A percentile compares a stretch with the other conserved stretches of the same genome.
phyloP scores from a whole-genome alignment of 78 protist genomes.

The Dictyostelium discoideum region dicty_2.7 NC_007089.4:6020001-6020500 shows the following conservation, averaged over 20 bases:
- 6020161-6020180: slow-evolving; percentile 64
- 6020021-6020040: slow-evolving; percentile 67
- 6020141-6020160: slow-evolving; percentile 45
- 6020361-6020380: neutral
- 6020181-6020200: slow-evolving; percentile 51
- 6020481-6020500: slow-evolving; percentile 6
- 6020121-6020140: slow-evolving; percentile 53
- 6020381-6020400: neutral
- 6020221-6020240: neutral
- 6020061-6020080: slow-evolving; percentile 60
- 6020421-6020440: neutral
- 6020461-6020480: neutral
- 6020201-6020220: slow-evolving; percentile 21
- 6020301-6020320: neutral
- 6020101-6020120: slow-evolving; percentile 65
- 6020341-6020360: neutral
- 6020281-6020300: neutral
- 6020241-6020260: slow-evolving; percentile 6
- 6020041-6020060: slow-evolving; percentile 44
- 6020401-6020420: neutral
- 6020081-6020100: neutral
- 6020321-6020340: neutral
- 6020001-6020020: slow-evolving; percentile 85
- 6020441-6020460: neutral
- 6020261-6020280: neutral